Base-by-base conservation (phyloP, 2,329 filamentous ascomycete genomes). In the Fusarium graminum region DNA sequence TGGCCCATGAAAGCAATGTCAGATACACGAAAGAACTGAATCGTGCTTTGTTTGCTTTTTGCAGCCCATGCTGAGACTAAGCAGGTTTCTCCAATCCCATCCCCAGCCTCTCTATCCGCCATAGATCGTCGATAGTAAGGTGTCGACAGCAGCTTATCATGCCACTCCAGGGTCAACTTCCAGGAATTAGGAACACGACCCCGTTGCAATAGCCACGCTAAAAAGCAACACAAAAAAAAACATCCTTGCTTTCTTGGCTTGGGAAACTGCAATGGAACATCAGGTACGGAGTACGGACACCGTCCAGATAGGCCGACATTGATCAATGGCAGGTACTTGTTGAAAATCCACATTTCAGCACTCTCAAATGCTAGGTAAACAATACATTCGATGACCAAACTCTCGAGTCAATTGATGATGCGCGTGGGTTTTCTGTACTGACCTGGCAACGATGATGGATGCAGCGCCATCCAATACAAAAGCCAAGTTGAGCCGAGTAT, bases 141-240 rank as follows among this genome's bases (percentile, higher is more conserved):
- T 36, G 56, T 41, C 58, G 49, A 53, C 54, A 58, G 39, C 54
- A 34, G 45, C 54, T 67, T 67, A 57, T 49, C 51, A 43, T 66
- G 54, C 51, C 55, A 68, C 67, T 56, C 59, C 64, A 40, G 39
- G 44, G 22, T 28, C 19, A 29, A 45, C 36, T 43, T 36, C 22
- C 40, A 59, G 51, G 47, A 59, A 59, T 45, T 56, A 63, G 28
- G 61, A 41, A 46, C 32, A 26, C 26, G 17, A 41, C 57, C 61
- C 56, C 50, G 59, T 63, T 61, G 66, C 66, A 58, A 57, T 47
- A 56, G 49, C 55, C 59, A 49, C 65, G 59, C 57, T 60, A 67
- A 65, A 57, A 67, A n/a, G 34, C 34, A 36, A 36, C n/a, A 36
- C n/a, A 17, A n/a, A 17, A 36, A 22, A 22, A 6, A 22, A 22